Evolutionary conservation across 768 basidiomycete genomes (phyloP).

Genomic region (Amyloporia xantha): DNA sequence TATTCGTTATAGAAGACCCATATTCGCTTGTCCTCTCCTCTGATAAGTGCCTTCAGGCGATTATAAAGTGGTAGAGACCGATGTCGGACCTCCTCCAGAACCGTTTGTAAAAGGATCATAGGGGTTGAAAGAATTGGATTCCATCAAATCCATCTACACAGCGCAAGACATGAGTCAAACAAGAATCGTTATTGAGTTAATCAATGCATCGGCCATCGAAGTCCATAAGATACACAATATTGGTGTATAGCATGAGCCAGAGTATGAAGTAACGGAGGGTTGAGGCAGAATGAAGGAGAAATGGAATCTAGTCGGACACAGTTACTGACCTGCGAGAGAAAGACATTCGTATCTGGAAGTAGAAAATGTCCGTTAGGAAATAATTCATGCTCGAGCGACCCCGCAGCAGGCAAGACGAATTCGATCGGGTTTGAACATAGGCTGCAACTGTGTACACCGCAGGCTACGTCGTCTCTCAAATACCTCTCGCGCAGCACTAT

Average conservation of each 20-base stretch:
- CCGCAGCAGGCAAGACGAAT: constrained; percentile 50
- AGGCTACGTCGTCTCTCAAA: constrained; percentile 84
- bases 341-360: constrained; percentile 92
- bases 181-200: too few species aligned
- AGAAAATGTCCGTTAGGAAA: constrained; percentile 73
- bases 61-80: constrained; percentile 90
- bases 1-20: constrained; percentile 89
- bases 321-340: constrained; percentile 71
- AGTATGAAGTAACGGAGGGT: too few species aligned
- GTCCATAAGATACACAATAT: too few species aligned
- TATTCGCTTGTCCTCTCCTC: constrained; percentile 77
- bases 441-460: constrained; percentile 70
- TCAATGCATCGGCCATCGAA: too few species aligned
- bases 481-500: constrained; percentile 87
- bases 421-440: constrained; percentile 42
- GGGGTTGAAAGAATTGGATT: constrained; percentile 71
- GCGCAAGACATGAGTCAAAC: constrained; percentile 7
- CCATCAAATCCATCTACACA: constrained; percentile 86
- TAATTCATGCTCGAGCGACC: constrained; percentile 47
- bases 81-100: constrained; percentile 94
- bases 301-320: too few species aligned
- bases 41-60: constrained; percentile 78
- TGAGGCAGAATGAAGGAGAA: too few species aligned
- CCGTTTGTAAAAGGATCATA: constrained; percentile 89
- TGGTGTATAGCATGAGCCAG: too few species aligned